phyloP scores from a whole-genome alignment of 768 basidiomycete genomes.

The Auricularia cornea region DNA sequence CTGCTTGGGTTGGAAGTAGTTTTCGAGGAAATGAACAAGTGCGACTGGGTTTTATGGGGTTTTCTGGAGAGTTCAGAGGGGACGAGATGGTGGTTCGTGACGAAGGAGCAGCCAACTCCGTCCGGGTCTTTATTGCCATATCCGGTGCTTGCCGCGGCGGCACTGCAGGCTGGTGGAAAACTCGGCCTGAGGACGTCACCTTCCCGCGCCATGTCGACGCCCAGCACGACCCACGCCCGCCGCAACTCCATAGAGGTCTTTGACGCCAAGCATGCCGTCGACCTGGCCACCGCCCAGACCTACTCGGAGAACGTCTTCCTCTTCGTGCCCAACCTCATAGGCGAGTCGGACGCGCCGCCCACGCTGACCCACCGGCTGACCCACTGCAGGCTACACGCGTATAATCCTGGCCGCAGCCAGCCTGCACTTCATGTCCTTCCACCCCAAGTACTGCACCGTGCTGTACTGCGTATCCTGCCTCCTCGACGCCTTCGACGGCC shows the following conservation, averaged over 20 bases:
- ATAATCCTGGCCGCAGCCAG: constrained; percentile 85
- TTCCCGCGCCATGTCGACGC: background rate
- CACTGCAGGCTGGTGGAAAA: too few species aligned
- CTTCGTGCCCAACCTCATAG: constrained; percentile 95
- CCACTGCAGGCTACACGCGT: constrained; percentile 68
- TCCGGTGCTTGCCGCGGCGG: background rate
- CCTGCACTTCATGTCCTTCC: constrained; percentile 88
- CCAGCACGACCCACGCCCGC: constrained; percentile 24
- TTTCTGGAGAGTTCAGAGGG: background rate
- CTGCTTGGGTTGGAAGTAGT: background rate
- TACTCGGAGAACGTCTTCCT: constrained; percentile 96
- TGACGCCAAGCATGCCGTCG: constrained; percentile 78
- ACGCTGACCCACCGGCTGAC: constrained; percentile 6
- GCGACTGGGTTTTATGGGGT: background rate
- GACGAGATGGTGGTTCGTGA: background rate
- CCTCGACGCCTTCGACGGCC: constrained; percentile 91
- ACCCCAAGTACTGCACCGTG: constrained; percentile 86
- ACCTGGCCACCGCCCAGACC: constrained; percentile 75
- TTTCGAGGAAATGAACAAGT: background rate
- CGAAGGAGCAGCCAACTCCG: background rate
- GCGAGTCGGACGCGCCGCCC: constrained; percentile 32
- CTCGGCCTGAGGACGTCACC: background rate
- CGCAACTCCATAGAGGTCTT: constrained; percentile 58
- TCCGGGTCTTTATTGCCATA: background rate
- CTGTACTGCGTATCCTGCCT: constrained; percentile 86